A percentile compares a stretch with the other conserved stretches of the same genome.
These are phyloP conservation scores for Diphasiastrum complanatum DNA, from an alignment of 83 land plant genomes.

Conservation along the genomic window DNA sequence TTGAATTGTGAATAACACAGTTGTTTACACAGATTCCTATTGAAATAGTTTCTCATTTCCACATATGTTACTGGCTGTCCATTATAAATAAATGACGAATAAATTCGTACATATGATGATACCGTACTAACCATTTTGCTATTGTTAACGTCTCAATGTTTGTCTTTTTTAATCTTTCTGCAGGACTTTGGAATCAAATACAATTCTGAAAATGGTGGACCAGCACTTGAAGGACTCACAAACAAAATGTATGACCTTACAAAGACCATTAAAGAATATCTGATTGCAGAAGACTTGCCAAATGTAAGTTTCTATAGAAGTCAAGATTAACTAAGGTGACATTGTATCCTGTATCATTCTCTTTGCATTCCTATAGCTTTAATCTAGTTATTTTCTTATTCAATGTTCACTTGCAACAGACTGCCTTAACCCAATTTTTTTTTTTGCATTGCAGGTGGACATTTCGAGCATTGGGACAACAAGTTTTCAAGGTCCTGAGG, in stretches of 20 bases:
- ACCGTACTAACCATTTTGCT: too few species aligned
- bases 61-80: too few species aligned
- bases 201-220: constrained; percentile 99
- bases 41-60: too few species aligned
- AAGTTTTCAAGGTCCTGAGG: constrained; percentile 72
- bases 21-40: too few species aligned
- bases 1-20: too few species aligned
- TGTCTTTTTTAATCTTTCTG: too few species aligned
- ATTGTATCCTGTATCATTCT: constrained; percentile 14
- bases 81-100: too few species aligned
- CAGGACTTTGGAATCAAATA: constrained; percentile 99
- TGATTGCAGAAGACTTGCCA: constrained; percentile 72
- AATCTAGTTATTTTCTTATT: too few species aligned
- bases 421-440: too few species aligned
- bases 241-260: constrained; percentile 80
- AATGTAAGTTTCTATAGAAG: constrained; percentile 36
- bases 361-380: not conserved
- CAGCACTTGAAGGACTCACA: constrained; percentile 89
- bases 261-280: constrained; percentile 64
- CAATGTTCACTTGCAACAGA: too few species aligned
- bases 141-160: too few species aligned
- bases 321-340: not conserved
- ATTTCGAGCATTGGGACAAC: constrained; percentile 56
- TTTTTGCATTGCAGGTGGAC: constrained; percentile 61
- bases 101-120: too few species aligned